phyloP scores from a whole-genome alignment of 768 basidiomycete genomes.

The Gloeophyllum trabeum region DNA sequence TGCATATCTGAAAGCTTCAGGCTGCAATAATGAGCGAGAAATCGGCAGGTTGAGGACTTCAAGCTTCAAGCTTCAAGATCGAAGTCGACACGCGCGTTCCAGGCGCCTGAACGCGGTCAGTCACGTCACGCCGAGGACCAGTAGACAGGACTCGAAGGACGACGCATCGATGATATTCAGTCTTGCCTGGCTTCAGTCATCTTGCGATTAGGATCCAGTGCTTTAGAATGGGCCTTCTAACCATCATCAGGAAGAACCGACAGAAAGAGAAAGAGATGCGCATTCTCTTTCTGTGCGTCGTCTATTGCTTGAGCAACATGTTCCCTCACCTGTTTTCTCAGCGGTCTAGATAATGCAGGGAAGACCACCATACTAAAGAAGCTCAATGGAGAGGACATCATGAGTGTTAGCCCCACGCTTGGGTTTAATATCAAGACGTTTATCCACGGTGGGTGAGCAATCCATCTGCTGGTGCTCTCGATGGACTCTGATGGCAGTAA shows the following conservation, averaged over 20 bases:
- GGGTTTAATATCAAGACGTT: conserved; percentile 99
- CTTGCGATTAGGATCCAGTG: too few species aligned
- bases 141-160: too few species aligned
- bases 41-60: too few species aligned
- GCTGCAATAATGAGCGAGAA: too few species aligned
- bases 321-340: conserved; percentile 19
- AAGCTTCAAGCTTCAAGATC: too few species aligned
- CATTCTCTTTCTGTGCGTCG: conserved; percentile 75
- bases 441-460: conserved; percentile 69
- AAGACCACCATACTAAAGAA: conserved; percentile 98
- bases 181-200: too few species aligned
- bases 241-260: conserved; percentile 93
- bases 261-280: conserved; percentile 96
- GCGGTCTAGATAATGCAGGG: conserved; percentile 96
- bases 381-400: conserved; percentile 86
- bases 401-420: conserved; percentile 80
- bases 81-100: too few species aligned
- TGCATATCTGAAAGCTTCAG: too few species aligned
- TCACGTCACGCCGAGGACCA: too few species aligned
- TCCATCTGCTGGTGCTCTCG: conserved; percentile 4
- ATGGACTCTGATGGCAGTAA: too few species aligned
- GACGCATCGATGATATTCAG: too few species aligned
- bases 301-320: not conserved
- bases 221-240: conserved; percentile 97
- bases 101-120: too few species aligned